Evolutionary conservation across 306 rosid genomes (phyloP).

Genomic region (Lotus japonicus): DNA sequence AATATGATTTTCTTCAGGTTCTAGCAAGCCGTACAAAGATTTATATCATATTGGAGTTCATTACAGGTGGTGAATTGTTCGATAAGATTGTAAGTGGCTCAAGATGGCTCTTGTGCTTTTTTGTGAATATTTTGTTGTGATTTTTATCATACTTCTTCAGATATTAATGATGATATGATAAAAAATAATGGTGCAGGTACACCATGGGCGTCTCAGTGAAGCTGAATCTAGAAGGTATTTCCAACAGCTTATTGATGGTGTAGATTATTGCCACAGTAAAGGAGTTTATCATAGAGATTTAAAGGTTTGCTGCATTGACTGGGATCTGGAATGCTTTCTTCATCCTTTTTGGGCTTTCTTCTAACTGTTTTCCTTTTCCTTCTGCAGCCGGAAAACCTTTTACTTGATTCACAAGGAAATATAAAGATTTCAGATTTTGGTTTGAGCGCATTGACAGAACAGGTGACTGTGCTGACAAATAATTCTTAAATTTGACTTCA

Average conservation of each 20-base stretch:
- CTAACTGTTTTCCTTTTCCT: slow-evolving; percentile 8
- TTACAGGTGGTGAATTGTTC: slow-evolving; percentile 90
- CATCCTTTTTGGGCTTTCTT: not conserved
- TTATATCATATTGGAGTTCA: slow-evolving; percentile 84
- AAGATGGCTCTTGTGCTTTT: not conserved
- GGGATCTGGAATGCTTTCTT: slow-evolving; percentile 2
- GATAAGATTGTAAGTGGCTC: slow-evolving; percentile 78
- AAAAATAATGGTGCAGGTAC: slow-evolving; percentile 47
- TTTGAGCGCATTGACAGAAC: slow-evolving; percentile 87
- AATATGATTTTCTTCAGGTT: slow-evolving; percentile 48
- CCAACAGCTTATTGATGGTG: slow-evolving; percentile 91
- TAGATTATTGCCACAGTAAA: slow-evolving; percentile 81
- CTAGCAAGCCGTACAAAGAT: slow-evolving; percentile 88
- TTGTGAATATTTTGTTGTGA: not conserved
- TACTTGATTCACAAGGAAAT: slow-evolving; percentile 77
- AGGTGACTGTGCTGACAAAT: slow-evolving; percentile 36
- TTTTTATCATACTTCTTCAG: not conserved
- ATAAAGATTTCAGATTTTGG: slow-evolving; percentile 88
- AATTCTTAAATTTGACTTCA: not conserved
- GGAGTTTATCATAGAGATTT: slow-evolving; percentile 90
- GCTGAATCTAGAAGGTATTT: slow-evolving; percentile 68
- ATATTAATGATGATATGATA: not conserved
- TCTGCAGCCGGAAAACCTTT: slow-evolving; percentile 86
- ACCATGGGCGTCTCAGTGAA: slow-evolving; percentile 76
- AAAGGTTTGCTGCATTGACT: slow-evolving; percentile 48